Conservation (phyloP, 2,329 filamentous ascomycete genomes). For the Orbilia quercus region DNA sequence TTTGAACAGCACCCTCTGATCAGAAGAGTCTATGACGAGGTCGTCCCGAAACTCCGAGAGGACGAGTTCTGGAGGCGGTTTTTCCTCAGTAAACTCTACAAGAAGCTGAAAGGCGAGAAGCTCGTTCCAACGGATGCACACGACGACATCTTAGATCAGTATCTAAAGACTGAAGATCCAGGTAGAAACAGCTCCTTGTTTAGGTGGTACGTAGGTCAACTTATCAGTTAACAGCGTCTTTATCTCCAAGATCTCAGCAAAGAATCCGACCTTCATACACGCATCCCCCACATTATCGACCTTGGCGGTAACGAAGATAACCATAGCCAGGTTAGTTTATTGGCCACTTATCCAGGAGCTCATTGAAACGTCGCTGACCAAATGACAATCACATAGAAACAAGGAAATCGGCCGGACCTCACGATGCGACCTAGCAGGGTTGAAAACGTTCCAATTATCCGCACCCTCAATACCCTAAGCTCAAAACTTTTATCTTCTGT, state of each 20-base stretch:
- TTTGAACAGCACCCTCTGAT: slow-evolving; percentile 93
- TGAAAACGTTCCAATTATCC: slow-evolving; percentile 86
- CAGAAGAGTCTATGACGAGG: slow-evolving; percentile 89
- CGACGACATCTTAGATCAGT: slow-evolving; percentile 85
- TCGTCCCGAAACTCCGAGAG: slow-evolving; percentile 83
- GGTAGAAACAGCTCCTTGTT: slow-evolving; percentile 61
- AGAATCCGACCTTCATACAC: slow-evolving; percentile 71
- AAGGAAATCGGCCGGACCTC: slow-evolving; percentile 85
- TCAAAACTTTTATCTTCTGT: slow-evolving; percentile 94
- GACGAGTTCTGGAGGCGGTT: slow-evolving; percentile 92
- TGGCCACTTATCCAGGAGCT: not conserved
- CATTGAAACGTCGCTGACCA: too few species aligned
- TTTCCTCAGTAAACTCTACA: slow-evolving; percentile 89
- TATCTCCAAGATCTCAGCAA: slow-evolving; percentile 60
- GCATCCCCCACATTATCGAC: slow-evolving; percentile 89
- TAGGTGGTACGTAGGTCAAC: not conserved
- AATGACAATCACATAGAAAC: slow-evolving; percentile 66
- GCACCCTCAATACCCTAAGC: slow-evolving; percentile 87
- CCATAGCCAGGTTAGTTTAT: slow-evolving; percentile 69
- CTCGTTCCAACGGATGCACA: slow-evolving; percentile 79
- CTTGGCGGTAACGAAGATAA: slow-evolving; percentile 95
- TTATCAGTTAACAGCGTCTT: slow-evolving; percentile 6
- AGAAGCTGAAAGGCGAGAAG: slow-evolving; percentile 89
- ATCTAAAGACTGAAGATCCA: slow-evolving; percentile 78
- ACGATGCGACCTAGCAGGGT: slow-evolving; percentile 84